A percentile compares a stretch with the other conserved stretches of the same genome.
Conservation (phyloP, 345 rosid species). For the Diplotaxis tenuifolia region DNA sequence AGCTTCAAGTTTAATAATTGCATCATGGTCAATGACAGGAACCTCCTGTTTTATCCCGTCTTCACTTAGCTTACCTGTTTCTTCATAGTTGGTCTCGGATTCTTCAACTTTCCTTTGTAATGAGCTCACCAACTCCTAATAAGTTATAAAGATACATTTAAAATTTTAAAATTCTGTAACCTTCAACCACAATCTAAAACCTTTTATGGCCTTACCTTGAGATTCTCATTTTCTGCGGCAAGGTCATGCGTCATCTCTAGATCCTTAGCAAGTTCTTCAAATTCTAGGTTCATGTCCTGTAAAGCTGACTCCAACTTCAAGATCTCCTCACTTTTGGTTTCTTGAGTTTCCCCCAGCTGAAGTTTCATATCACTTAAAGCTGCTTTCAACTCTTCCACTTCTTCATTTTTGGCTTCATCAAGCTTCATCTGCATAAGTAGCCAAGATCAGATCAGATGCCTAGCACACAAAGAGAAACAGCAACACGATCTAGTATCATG, state of each 20-base stretch:
- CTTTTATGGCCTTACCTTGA: slow-evolving; percentile 55
- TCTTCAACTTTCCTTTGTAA: slow-evolving; percentile 70
- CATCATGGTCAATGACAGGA: slow-evolving; percentile 53
- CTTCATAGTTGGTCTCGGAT: slow-evolving; percentile 68
- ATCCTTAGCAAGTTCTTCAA: slow-evolving; percentile 64
- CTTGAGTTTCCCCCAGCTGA: slow-evolving; percentile 70
- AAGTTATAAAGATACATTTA: not conserved
- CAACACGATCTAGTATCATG: not conserved
- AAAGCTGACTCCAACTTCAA: slow-evolving; percentile 49
- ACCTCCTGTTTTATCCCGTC: slow-evolving; percentile 51
- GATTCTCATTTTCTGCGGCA: slow-evolving; percentile 73
- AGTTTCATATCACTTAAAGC: slow-evolving; percentile 44
- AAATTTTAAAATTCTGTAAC: not conserved
- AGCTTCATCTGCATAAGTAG: slow-evolving; percentile 57
- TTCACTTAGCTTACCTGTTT: slow-evolving; percentile 48
- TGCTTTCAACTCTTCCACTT: slow-evolving; percentile 40
- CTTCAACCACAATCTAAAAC: slow-evolving; percentile 17
- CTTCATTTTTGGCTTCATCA: slow-evolving; percentile 48
- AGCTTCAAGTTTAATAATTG: slow-evolving; percentile 55
- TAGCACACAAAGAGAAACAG: slow-evolving; percentile 14
- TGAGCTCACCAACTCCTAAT: slow-evolving; percentile 60
- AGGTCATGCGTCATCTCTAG: slow-evolving; percentile 63
- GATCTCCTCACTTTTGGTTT: slow-evolving; percentile 47
- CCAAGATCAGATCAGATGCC: slow-evolving; percentile 17
- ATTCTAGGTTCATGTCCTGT: slow-evolving; percentile 50